phyloP scores from a whole-genome alignment of 23 red algal species.

The Gracilaria gracilis region DNA sequence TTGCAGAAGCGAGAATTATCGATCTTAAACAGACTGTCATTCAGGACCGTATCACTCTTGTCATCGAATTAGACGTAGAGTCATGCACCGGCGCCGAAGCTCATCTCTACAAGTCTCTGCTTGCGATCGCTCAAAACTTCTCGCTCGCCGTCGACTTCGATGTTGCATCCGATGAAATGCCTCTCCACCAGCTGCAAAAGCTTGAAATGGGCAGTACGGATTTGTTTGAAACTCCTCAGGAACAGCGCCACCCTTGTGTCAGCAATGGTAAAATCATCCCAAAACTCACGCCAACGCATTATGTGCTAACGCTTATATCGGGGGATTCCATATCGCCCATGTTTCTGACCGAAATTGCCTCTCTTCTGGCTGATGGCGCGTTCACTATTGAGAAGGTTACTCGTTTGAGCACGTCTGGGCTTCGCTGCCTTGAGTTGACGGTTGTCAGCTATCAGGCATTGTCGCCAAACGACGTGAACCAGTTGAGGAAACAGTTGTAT shows the following conservation, averaged over 20 bases:
- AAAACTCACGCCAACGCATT: slow-evolving; percentile 29
- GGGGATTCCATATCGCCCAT: slow-evolving; percentile 39
- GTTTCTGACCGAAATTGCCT: slow-evolving; percentile 61
- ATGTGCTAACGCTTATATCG: slow-evolving; percentile 78
- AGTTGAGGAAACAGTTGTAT: slow-evolving; percentile 85
- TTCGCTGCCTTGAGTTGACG: slow-evolving; percentile 80
- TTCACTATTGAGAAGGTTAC: slow-evolving; percentile 75
- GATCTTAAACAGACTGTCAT: slow-evolving; percentile 85
- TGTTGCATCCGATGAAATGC: slow-evolving; percentile 14
- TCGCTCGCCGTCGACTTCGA: slow-evolving; percentile 82
- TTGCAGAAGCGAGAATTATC: slow-evolving; percentile 53
- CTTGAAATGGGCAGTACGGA: background rate
- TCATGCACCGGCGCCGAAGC: slow-evolving; percentile 34
- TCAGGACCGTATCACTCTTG: slow-evolving; percentile 74
- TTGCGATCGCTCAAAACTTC: slow-evolving; percentile 64
- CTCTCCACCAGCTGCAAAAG: background rate
- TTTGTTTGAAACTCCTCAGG: background rate
- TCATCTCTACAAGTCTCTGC: slow-evolving; percentile 64
- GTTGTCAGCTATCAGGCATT: slow-evolving; percentile 29
- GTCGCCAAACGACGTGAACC: slow-evolving; percentile 35
- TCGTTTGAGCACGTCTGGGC: slow-evolving; percentile 46
- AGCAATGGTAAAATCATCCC: background rate
- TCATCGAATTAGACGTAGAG: slow-evolving; percentile 64
- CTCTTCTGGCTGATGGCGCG: slow-evolving; percentile 51
- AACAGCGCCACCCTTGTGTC: background rate